Evolutionary conservation across 805 yeast species (phyloP), one percentile per base, ranked within the genome.

Genomic region (Ogataea minuta): DNA sequence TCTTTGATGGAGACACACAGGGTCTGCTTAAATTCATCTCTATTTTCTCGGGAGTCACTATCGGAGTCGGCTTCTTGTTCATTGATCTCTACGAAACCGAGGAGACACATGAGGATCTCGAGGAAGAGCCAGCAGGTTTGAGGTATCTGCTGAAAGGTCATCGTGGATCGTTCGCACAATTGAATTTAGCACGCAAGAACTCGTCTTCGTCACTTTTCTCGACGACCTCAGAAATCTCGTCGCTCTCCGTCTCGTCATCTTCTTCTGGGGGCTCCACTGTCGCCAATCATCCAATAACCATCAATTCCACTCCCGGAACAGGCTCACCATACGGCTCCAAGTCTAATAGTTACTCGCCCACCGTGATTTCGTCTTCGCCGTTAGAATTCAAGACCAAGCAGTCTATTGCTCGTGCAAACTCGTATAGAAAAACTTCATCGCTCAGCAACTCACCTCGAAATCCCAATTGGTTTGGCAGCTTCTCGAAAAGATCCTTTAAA

Each of bases 1-100:
- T 72, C 35, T 84, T 75, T 48, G 57, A 62, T 6, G 76, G 70
- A 23, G 60, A 81, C 46, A 72, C 85, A 1, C 73, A 69, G 5
- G 77, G 76, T 0, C 66, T 83, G 2, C 64, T 84, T 30, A 55
- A 57, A 37, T 83, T 83, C 54, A 68, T 84, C 44, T 62, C 81
- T 1, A 42, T 73, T 1, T 69, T 68, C 33, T 74, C 87, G 36
- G 81, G 80, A 2, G 23, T 59, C 1, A 52, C 66, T 0, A 67
- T 74, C 0, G 68, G 74, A 23, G 7, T 60, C 9, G 76, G 79
- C 2, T 62, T 68, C 10, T 67, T 69, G 45, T 75, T 76, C 45
- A 64, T 76, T 13, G 62, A 53, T 38, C 59, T 49, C 3, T 50
- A 52, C 27, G 66, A 64, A 31, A 55, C 56, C 6, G 62, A 59